A percentile compares a stretch with the other conserved stretches of the same genome.
phyloP scores from a whole-genome alignment of 306 rosid species.

The Lathyrus aphaca region DNA sequence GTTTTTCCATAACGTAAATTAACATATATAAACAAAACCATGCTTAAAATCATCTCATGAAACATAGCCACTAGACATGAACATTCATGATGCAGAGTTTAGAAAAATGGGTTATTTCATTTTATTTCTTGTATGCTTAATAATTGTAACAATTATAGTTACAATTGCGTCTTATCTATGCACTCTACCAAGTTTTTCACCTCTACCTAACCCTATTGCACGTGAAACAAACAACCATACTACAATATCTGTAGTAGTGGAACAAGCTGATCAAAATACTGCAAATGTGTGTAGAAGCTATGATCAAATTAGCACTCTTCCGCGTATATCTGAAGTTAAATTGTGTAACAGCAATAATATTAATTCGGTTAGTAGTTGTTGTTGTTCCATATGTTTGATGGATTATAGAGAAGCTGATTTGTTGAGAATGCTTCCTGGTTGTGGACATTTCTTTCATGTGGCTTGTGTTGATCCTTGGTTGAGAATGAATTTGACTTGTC shows the following conservation, averaged over 20 bases:
- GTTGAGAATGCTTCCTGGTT: conserved; percentile 52
- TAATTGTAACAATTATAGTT: conserved; percentile 12
- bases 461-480: conserved; percentile 66
- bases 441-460: conserved; percentile 64
- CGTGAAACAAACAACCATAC: conserved; percentile 20
- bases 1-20: conserved; percentile 26
- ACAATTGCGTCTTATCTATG: conserved; percentile 32
- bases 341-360: not conserved
- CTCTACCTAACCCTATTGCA: not conserved
- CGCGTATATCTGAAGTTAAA: conserved; percentile 9
- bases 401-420: conserved; percentile 57
- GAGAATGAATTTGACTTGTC: conserved; percentile 53
- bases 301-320: conserved; percentile 33
- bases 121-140: conserved; percentile 12
- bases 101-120: conserved; percentile 14
- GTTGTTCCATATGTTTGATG: conserved; percentile 55
- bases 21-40: conserved; percentile 14
- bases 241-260: conserved; percentile 19
- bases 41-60: conserved; percentile 4
- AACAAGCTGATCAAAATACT: not conserved
- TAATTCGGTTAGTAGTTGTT: conserved; percentile 29
- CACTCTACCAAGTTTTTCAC: not conserved
- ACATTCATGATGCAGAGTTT: conserved; percentile 19
- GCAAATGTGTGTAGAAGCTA: conserved; percentile 12
- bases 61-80: conserved; percentile 5